Conservation (phyloP, 2,329 filamentous ascomycete species). For the Davidsoniella australis region DNA sequence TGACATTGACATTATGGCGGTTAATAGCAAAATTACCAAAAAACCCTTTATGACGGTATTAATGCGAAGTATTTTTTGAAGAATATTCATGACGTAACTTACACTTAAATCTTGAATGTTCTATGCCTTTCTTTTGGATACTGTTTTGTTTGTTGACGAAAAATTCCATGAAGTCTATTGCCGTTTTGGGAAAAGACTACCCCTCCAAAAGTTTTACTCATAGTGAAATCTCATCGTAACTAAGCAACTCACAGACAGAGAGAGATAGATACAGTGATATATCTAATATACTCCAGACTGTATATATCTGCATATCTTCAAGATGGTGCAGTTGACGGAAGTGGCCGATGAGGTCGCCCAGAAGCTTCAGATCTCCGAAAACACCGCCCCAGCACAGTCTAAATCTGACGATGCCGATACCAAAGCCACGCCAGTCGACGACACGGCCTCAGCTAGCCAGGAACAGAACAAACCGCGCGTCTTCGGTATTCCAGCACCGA, state of each 20-base stretch:
- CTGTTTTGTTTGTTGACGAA: background rate
- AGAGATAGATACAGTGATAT: too few relatives aligned
- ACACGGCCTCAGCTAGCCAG: conserved; percentile 19
- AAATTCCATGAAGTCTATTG: conserved; percentile 1
- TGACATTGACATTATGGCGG: too few relatives aligned
- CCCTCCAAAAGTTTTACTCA: conserved; percentile 2
- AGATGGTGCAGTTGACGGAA: background rate
- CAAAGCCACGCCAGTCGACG: background rate
- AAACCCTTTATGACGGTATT: too few relatives aligned
- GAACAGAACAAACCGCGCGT: conserved; percentile 33
- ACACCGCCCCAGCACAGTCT: background rate
- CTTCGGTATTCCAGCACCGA: conserved; percentile 22
- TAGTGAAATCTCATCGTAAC: too few relatives aligned
- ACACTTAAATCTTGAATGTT: background rate
- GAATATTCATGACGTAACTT: too few relatives aligned
- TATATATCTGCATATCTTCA: too few relatives aligned
- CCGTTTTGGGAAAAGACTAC: conserved; percentile 2
- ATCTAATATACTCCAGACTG: too few relatives aligned
- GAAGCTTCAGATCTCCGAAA: background rate
- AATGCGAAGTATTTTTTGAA: too few relatives aligned
- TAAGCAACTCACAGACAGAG: too few relatives aligned
- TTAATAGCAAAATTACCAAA: too few relatives aligned
- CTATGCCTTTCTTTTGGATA: background rate
- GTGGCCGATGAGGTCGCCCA: conserved; percentile 1
- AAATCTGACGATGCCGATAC: background rate